Base-by-base conservation (phyloP, 192 early-diverging fungal species). In the Mortierella hygrophila region DNA sequence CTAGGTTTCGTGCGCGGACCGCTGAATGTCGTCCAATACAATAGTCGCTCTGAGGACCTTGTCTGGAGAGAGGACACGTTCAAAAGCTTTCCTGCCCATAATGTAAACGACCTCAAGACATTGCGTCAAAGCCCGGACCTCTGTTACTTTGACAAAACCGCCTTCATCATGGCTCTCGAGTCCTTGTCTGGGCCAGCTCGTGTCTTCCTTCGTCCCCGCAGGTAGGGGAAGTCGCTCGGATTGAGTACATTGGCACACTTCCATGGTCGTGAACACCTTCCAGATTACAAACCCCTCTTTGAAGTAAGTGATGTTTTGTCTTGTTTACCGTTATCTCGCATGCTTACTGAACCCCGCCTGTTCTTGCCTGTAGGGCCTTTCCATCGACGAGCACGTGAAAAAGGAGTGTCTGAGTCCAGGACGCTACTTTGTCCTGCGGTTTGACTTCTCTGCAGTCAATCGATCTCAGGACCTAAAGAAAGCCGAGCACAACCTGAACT, bases 121-220 rank as follows among this genome's bases (percentile, higher is more conserved):
- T 47, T 81, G 44, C 76, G 71, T 78, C 75, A 81, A 75, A 35
- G 72, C 18, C 44, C 70, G 32, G 60, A 82, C 29, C n/a, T 52
- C 44, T 74, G 76, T 82, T 87, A 70, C 71, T 87, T 87, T 46
- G 85, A 87, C 72, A 79, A 81, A 11, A 82, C 85, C 20, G 72
- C 73, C 68, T 84, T 68, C 82, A 84, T 84, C 76, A 13, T 46
- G 71, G 75, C 63, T 21, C 76, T 87, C 37, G 85, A 74, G 77
- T 81, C 78, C 63, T 82, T 26, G n/a, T 0, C 4, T 37, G 70
- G 57, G 32, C 37, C 75, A 35, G 85, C 35, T n/a, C 80, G 74
- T 79, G 70, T 78, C 76, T 87, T 87, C 72, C 81, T 82, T 69
- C 35, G 35, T 35, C 35, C 35, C 35, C 35, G 35, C 35, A 35